phyloP scores from a whole-genome alignment of 257 asterid genomes.

The Marsdenia floribunda region DNA sequence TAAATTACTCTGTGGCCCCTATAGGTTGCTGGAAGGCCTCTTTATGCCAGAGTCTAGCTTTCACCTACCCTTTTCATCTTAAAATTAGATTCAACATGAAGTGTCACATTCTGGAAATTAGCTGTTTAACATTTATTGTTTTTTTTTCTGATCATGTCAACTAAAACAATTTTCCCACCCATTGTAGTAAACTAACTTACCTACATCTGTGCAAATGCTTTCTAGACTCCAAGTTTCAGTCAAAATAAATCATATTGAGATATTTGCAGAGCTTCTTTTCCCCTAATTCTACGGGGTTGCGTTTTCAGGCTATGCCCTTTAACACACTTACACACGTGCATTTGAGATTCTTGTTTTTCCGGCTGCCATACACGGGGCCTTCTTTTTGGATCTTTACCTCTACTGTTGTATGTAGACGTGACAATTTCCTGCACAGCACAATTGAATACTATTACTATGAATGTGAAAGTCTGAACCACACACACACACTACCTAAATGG shows the following conservation, averaged over 20 bases:
- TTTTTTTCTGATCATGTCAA: neutral
- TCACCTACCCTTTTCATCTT: no score
- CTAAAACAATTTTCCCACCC: neutral
- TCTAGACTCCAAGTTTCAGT: neutral
- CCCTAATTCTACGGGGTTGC: slow-evolving; percentile 13
- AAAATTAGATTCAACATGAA: neutral
- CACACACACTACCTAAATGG: neutral
- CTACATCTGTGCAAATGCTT: neutral
- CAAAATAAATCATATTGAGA: slow-evolving; percentile 4
- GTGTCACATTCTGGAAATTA: neutral
- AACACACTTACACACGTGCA: slow-evolving; percentile 2
- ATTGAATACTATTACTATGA: neutral
- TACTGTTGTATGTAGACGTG: neutral
- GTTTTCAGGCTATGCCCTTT: neutral
- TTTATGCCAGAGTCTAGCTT: neutral
- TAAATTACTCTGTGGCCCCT: neutral
- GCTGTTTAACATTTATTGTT: neutral
- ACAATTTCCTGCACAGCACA: neutral
- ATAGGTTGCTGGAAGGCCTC: neutral
- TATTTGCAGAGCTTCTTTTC: slow-evolving; percentile 7
- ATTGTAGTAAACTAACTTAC: neutral
- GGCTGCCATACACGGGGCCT: neutral
- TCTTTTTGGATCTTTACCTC: slow-evolving; percentile 1
- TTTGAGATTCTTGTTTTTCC: neutral
- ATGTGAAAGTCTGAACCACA: neutral